These are phyloP conservation scores for Alternaria panax DNA, from an alignment of 2,329 filamentous ascomycete species.

Conservation along the genomic window DNA sequence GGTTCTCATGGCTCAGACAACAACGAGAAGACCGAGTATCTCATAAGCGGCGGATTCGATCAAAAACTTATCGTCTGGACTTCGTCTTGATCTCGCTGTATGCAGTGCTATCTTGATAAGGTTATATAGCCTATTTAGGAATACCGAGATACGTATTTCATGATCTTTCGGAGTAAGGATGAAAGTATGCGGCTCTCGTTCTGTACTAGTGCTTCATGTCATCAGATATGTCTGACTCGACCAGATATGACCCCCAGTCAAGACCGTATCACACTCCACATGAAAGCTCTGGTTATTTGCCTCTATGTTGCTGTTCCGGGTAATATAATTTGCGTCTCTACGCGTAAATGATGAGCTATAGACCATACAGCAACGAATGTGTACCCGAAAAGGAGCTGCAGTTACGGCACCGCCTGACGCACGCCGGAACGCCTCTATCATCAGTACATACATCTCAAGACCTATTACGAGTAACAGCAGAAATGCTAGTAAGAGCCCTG, in stretches of 20 bases:
- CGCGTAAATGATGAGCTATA: not conserved
- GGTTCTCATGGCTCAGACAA: slow-evolving; percentile 24
- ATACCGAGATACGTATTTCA: not conserved
- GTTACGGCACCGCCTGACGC: not conserved
- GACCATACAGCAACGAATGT: not conserved
- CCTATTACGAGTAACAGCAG: not conserved
- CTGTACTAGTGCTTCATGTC: not conserved
- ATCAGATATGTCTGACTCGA: not conserved
- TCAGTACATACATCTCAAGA: not conserved
- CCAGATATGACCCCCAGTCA: not conserved
- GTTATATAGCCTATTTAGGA: not conserved
- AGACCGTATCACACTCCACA: not conserved
- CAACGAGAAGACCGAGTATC: slow-evolving; percentile 56
- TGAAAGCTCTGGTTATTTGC: not conserved
- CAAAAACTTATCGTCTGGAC: slow-evolving; percentile 66
- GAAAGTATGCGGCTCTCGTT: not conserved
- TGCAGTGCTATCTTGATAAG: not conserved
- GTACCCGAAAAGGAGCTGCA: not conserved
- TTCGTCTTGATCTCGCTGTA: slow-evolving; percentile 3
- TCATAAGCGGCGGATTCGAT: slow-evolving; percentile 71
- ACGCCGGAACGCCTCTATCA: not conserved
- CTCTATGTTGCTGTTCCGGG: not conserved
- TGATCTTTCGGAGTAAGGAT: not conserved
- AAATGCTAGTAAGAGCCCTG: not conserved
- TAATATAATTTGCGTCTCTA: not conserved